Base-by-base conservation (phyloP, 768 basidiomycete genomes). In the Termitomyces sp. region DNA sequence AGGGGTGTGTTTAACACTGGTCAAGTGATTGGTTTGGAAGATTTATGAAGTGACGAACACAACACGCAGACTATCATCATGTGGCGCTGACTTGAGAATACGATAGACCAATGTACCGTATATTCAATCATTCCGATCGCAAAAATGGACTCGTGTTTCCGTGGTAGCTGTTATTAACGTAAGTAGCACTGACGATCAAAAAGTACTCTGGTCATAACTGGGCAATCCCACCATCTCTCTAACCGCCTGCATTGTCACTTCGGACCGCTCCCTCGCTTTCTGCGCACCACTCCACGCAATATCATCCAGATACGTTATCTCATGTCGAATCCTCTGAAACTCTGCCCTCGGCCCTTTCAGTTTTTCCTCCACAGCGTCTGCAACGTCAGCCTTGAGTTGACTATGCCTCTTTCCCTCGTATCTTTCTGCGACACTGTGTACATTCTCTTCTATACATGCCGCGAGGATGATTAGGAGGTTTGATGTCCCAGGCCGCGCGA, bases 401-500 rank as follows among this genome's bases (percentile, higher is more conserved):
- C 83, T 85, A 56, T 89, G 86, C 0, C 85, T 83, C 61, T 76
- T 77, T 46, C 71, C 76, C 58, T 72, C 74, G 58, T 86, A 90
- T 13, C 75, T 71, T 54, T 62, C 66, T 3, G 84, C 84, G 14
- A 89, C 72, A 0, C 68, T 65, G 0, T 65, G 61, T 2, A 78
- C 74, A 1, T 79, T 69, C 48, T 78, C 76, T 44, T 75, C 73
- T 0, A 79, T 79, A 64, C 90, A 94, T 1, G 91, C 88, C 2
- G 86, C 85, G 13, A 94, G 79, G 47, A 97, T 94, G 0, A 78
- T 76, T 5, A 97, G 74, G 0, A 97, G 75, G 64, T 95, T 97
- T 1, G 90, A 83, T 1, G 89, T 81, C 4, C 94, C 96, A 0
- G 94, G 92, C 8, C 94, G 85, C n/a, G 70, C 67, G 1, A 72